A percentile compares a stretch with the other conserved stretches of the same genome.
Evolutionary conservation across 2,329 filamentous ascomycete species (phyloP).

Genomic region (Ceratocystis cacaofunesta): DNA sequence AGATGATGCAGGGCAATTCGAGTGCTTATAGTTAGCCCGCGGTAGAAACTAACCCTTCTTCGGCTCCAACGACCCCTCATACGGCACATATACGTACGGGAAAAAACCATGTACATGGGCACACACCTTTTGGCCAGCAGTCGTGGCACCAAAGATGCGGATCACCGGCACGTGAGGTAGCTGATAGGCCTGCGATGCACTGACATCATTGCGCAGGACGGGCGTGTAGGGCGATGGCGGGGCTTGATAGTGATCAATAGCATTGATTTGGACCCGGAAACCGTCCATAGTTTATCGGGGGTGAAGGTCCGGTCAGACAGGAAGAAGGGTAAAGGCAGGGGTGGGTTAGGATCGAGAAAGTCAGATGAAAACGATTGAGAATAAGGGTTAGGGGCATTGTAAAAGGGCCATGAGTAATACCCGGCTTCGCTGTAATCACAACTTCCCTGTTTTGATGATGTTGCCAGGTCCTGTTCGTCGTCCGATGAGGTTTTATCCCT

Average conservation of each 20-base stretch:
- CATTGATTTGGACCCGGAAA: conserved; percentile 86
- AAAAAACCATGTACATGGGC: conserved; percentile 92
- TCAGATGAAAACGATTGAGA: background rate
- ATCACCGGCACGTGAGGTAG: conserved; percentile 70
- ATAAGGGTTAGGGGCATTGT: background rate
- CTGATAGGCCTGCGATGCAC: conserved; percentile 41
- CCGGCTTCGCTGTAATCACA: no score
- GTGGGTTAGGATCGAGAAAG: background rate
- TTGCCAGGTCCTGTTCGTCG: no score
- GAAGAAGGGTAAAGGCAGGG: background rate
- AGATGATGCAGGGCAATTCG: background rate
- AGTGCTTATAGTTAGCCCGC: background rate
- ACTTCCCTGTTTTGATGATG: no score
- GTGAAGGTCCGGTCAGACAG: background rate
- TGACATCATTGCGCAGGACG: conserved; percentile 51
- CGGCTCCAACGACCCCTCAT: conserved; percentile 51
- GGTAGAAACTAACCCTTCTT: conserved; percentile 44
- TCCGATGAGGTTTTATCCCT: no score
- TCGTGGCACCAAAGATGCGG: conserved; percentile 80
- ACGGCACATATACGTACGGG: conserved; percentile 88
- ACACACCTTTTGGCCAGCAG: conserved; percentile 90
- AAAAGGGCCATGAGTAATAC: no score
- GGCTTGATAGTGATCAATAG: conserved; percentile 86
- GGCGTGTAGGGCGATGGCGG: conserved; percentile 69
- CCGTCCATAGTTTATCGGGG: background rate